Evolutionary conservation across 345 rosid species (phyloP).

Genomic region (Hibiscus mutabilis): DNA sequence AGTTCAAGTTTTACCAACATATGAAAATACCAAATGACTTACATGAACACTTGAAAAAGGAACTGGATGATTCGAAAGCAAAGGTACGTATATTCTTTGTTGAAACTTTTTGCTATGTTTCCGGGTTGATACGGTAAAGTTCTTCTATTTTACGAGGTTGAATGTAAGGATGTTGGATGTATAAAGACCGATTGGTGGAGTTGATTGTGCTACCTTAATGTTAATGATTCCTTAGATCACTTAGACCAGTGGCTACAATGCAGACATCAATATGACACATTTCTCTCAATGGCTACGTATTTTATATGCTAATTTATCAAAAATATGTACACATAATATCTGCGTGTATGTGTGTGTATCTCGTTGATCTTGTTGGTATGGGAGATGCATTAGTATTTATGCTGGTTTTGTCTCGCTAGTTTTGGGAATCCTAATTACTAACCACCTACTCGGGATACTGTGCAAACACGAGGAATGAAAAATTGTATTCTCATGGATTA

Average conservation of each 20-base stretch:
- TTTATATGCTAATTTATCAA: neutral
- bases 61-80: conserved; percentile 27
- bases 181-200: too few relatives aligned
- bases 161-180: too few relatives aligned
- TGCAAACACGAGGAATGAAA: neutral
- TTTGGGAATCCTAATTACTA: neutral
- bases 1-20: conserved; percentile 41
- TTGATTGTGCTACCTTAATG: neutral
- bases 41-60: conserved; percentile 16
- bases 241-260: neutral
- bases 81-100: conserved; percentile 34
- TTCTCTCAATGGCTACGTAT: neutral
- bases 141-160: too few relatives aligned
- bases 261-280: neutral
- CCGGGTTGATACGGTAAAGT: neutral
- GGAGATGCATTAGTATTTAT: conserved; percentile 2
- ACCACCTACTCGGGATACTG: neutral
- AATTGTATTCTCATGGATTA: neutral
- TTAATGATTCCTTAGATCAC: too few relatives aligned
- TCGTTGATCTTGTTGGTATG: too few relatives aligned
- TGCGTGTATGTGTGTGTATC: too few relatives aligned
- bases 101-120: neutral
- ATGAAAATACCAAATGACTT: conserved; percentile 23
- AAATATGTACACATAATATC: neutral
- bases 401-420: neutral